Evolutionary conservation across 768 basidiomycete genomes (phyloP).

Genomic region (Boletus bicolor): DNA sequence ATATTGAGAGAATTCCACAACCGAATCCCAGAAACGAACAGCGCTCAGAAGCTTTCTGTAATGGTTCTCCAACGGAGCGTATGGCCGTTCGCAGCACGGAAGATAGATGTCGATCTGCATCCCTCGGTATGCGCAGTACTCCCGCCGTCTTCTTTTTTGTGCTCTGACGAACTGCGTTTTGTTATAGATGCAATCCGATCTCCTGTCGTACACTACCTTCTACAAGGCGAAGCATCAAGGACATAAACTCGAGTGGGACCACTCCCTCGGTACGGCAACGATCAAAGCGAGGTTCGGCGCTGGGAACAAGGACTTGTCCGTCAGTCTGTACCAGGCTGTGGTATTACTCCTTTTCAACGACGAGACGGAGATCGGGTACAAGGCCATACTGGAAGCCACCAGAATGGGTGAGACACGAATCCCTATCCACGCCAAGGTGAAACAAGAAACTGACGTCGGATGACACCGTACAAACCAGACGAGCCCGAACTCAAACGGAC

Average conservation of each 20-base stretch:
- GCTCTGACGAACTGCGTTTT: constrained; percentile 10
- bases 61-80: constrained; percentile 86
- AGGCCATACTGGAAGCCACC: constrained; percentile 64
- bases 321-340: constrained; percentile 89
- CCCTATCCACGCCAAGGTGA: not conserved
- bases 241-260: constrained; percentile 80
- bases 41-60: constrained; percentile 55
- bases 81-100: constrained; percentile 74
- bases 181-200: constrained; percentile 66
- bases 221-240: constrained; percentile 80
- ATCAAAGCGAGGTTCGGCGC: constrained; percentile 65
- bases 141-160: not conserved
- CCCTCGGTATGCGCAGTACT: constrained; percentile 39
- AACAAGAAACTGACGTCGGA: not conserved
- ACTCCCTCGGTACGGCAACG: constrained; percentile 79
- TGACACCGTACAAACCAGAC: constrained; percentile 39
- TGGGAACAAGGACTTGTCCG: constrained; percentile 80
- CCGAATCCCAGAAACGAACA: constrained; percentile 37
- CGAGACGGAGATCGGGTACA: constrained; percentile 53
- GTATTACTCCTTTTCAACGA: constrained; percentile 86
- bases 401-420: constrained; percentile 58
- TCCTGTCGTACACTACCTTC: constrained; percentile 60
- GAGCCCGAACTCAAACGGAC: constrained; percentile 73
- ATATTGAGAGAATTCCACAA: constrained; percentile 62
- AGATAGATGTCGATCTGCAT: constrained; percentile 51